Percentiles rank a stretch among this genome's conserved stretches.
Conservation (phyloP, 345 rosid genomes). For the Citrus sp. region DNA sequence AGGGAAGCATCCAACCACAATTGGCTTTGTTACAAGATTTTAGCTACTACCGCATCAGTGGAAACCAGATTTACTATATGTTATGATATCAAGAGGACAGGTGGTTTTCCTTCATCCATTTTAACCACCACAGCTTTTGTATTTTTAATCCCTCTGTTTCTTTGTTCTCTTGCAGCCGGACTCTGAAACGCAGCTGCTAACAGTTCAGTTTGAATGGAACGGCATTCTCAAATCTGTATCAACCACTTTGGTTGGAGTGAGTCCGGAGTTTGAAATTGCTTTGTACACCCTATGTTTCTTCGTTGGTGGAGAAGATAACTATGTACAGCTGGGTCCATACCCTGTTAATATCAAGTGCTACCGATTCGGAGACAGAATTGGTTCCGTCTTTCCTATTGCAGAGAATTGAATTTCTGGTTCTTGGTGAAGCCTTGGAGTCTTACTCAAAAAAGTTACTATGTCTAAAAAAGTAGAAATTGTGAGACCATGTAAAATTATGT, state of each 20-base stretch:
- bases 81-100: not conserved
- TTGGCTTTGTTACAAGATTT: not conserved
- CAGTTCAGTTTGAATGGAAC: slow-evolving; percentile 89
- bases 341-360: slow-evolving; percentile 91
- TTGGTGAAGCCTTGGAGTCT: not conserved
- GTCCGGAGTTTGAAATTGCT: slow-evolving; percentile 90
- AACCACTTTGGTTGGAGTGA: slow-evolving; percentile 72
- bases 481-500: not conserved
- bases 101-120: not conserved
- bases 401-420: slow-evolving; percentile 34
- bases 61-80: not conserved
- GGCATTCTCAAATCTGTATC: slow-evolving; percentile 89
- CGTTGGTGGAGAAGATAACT: slow-evolving; percentile 74
- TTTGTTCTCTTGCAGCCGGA: slow-evolving; percentile 54
- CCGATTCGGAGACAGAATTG: slow-evolving; percentile 60
- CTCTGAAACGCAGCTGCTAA: slow-evolving; percentile 77
- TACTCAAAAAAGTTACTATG: not conserved
- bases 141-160: not conserved
- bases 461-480: not conserved
- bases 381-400: slow-evolving; percentile 77
- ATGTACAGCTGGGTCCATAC: slow-evolving; percentile 79
- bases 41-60: not conserved
- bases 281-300: slow-evolving; percentile 81
- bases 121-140: not conserved
- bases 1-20: not conserved